These are phyloP conservation scores for Penicillium dipodomyicola DNA, from an alignment of 495 filamentous ascomycete genomes.

Conservation along the genomic window DNA sequence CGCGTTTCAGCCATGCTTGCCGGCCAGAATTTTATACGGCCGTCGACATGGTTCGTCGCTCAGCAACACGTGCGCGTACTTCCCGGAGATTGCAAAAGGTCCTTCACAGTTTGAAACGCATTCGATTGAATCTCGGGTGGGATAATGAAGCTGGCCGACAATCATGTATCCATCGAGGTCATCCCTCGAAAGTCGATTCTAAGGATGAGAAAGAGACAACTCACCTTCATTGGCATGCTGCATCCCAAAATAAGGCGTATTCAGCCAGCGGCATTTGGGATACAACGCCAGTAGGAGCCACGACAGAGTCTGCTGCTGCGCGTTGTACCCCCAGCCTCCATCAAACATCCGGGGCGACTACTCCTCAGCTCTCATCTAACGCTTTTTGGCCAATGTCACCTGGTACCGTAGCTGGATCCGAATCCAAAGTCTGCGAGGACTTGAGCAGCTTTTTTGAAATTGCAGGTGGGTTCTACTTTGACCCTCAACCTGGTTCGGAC, in stretches of 20 bases:
- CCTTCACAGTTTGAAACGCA: constrained; percentile 38
- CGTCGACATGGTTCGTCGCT: constrained; percentile 72
- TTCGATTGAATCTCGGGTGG: constrained; percentile 28
- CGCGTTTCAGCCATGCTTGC: constrained; percentile 65
- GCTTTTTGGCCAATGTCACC: constrained; percentile 26
- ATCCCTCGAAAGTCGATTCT: background rate
- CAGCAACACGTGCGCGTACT: constrained; percentile 36
- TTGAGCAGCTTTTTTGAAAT: constrained; percentile 48
- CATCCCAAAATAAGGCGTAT: background rate
- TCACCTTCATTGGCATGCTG: background rate
- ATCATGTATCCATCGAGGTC: background rate
- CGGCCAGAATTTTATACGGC: constrained; percentile 78
- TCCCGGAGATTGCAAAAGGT: constrained; percentile 42
- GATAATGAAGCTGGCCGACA: constrained; percentile 7
- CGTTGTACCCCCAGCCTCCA: constrained; percentile 4
- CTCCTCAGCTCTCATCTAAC: constrained; percentile 17
- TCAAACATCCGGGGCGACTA: constrained; percentile 12
- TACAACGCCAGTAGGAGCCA: constrained; percentile 5
- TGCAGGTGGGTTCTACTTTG: constrained; percentile 41
- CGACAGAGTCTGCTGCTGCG: constrained; percentile 10
- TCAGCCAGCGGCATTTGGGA: background rate
- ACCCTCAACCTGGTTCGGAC: constrained; percentile 20
- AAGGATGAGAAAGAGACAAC: background rate
- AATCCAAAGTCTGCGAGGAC: constrained; percentile 36
- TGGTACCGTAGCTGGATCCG: constrained; percentile 8